These are phyloP conservation scores for Leishmania guyanensis DNA, from an alignment of 208 protist genomes.

Conservation along the genomic window DNA sequence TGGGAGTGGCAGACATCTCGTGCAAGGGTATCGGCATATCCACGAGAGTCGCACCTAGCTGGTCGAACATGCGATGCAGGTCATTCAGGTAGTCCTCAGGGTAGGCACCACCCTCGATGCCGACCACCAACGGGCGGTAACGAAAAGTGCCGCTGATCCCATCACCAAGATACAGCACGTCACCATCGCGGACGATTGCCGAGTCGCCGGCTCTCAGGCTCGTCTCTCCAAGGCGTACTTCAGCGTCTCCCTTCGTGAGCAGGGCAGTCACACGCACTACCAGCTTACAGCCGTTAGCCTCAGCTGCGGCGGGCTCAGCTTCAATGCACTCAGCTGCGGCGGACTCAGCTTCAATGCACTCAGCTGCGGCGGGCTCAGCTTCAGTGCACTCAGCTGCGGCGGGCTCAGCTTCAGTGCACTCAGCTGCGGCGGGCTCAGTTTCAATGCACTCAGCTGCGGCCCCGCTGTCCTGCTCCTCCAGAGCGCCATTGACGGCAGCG, in stretches of 20 bases:
- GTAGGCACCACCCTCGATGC: constrained; percentile 48
- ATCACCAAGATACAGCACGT: constrained; percentile 54
- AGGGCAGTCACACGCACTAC: constrained; percentile 60
- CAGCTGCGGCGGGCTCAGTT: too few species aligned
- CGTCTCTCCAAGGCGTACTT: constrained; percentile 38
- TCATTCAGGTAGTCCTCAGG: constrained; percentile 46
- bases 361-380: too few species aligned
- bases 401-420: too few species aligned
- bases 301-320: background rate
- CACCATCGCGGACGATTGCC: constrained; percentile 46
- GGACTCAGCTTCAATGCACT: too few species aligned
- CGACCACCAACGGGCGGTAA: constrained; percentile 79
- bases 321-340: background rate
- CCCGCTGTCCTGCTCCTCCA: constrained; percentile 7
- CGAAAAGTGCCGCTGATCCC: constrained; percentile 43
- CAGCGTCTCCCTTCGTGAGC: constrained; percentile 38
- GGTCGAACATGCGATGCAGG: constrained; percentile 55
- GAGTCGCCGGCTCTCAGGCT: constrained; percentile 38
- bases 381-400: too few species aligned
- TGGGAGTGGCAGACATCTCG: constrained; percentile 39
- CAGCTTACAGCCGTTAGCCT: constrained; percentile 32
- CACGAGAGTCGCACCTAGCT: constrained; percentile 75
- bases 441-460: background rate
- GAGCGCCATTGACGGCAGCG: background rate
- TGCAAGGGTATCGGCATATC: constrained; percentile 27